Conservation (phyloP, 2,329 filamentous ascomycete genomes). For the Plectosphaerella plurivora region DNA sequence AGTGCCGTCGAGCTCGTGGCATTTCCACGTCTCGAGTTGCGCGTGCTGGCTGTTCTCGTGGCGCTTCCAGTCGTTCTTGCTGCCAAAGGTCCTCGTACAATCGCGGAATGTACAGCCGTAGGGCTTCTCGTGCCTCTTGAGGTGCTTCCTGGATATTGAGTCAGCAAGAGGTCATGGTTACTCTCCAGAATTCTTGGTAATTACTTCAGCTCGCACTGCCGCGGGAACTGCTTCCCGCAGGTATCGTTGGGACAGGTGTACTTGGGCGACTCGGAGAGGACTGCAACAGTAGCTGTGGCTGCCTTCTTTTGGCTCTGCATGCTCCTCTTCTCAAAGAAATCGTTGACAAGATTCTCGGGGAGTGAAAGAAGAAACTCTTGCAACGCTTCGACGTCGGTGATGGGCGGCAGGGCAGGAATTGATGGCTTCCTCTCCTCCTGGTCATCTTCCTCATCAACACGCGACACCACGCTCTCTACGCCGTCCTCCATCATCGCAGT, state of each 20-base stretch:
- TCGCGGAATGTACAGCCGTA: slow-evolving; percentile 73
- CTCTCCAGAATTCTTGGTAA: slow-evolving; percentile 8
- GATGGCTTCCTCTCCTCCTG: too few relatives aligned
- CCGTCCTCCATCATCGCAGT: too few relatives aligned
- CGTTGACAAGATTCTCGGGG: slow-evolving; percentile 26
- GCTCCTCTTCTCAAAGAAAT: slow-evolving; percentile 20
- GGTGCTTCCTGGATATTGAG: slow-evolving; percentile 62
- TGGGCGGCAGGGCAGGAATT: too few relatives aligned
- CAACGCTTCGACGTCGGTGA: neutral
- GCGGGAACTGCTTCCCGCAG: slow-evolving; percentile 42
- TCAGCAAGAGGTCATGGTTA: slow-evolving; percentile 14
- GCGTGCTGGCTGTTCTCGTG: slow-evolving; percentile 81
- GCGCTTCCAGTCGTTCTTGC: slow-evolving; percentile 91
- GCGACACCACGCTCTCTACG: too few relatives aligned
- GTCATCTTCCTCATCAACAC: too few relatives aligned
- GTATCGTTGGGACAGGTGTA: slow-evolving; percentile 4
- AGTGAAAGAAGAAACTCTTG: slow-evolving; percentile 18
- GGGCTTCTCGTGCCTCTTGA: slow-evolving; percentile 74
- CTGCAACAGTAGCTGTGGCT: too few relatives aligned
- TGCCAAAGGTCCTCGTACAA: slow-evolving; percentile 76
- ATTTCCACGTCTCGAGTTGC: slow-evolving; percentile 68
- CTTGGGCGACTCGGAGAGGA: neutral
- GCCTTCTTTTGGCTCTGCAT: neutral
- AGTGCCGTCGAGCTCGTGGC: slow-evolving; percentile 35
- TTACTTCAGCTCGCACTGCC: slow-evolving; percentile 56